A percentile compares a stretch with the other conserved stretches of the same genome.
Conservation (phyloP, 1,284 basidiomycete species). For the Phellinidium pouzarii region DNA sequence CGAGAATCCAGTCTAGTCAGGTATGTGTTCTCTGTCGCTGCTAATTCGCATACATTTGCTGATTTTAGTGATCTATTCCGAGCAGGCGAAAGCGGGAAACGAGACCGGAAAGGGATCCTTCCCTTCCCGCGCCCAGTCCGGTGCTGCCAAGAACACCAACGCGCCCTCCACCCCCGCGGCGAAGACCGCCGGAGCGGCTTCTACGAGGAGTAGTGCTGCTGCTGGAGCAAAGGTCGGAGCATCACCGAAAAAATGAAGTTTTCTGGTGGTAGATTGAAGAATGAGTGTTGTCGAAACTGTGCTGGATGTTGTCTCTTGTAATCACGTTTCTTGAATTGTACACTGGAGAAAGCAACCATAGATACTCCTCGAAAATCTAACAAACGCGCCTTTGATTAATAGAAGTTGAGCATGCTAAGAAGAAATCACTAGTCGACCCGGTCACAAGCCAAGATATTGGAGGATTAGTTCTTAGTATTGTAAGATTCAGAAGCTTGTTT, state of each 20-base stretch:
- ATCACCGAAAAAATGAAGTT: not conserved
- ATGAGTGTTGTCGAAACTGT: too few relatives aligned
- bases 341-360: too few relatives aligned
- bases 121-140: slow-evolving; percentile 27
- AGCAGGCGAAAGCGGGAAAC: slow-evolving; percentile 28
- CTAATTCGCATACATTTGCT: not conserved
- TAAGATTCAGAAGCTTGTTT: too few relatives aligned
- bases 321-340: too few relatives aligned
- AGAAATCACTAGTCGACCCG: too few relatives aligned
- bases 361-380: too few relatives aligned
- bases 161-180: slow-evolving; percentile 12
- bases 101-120: slow-evolving; percentile 28
- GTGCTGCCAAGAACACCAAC: slow-evolving; percentile 24
- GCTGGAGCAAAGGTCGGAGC: not conserved
- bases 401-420: too few relatives aligned
- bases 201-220: not conserved
- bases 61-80: not conserved
- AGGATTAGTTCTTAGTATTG: too few relatives aligned
- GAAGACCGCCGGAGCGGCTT: not conserved
- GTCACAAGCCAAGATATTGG: too few relatives aligned
- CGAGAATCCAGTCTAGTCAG: slow-evolving; percentile 30
- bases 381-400: too few relatives aligned
- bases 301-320: too few relatives aligned
- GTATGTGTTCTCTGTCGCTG: slow-evolving; percentile 18
- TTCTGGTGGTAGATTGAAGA: not conserved